Evolutionary conservation across 805 yeast species (phyloP).

Genomic region (Saccharomycopsis capsularis): DNA sequence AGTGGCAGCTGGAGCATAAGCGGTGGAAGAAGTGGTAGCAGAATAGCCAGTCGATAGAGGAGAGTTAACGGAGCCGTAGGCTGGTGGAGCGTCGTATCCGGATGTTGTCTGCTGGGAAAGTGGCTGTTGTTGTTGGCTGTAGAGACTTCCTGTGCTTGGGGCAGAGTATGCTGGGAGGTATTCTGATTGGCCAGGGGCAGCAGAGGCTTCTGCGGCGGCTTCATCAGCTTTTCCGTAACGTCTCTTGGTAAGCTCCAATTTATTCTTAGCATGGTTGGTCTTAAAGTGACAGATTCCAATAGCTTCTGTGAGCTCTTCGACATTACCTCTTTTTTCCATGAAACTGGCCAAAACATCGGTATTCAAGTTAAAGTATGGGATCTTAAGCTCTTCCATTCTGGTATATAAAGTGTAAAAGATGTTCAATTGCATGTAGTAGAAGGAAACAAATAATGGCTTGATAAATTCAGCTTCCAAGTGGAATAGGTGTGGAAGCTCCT

Average conservation of each 20-base stretch:
- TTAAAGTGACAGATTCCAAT: slow-evolving; percentile 88
- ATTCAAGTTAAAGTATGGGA: slow-evolving; percentile 86
- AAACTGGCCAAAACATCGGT: slow-evolving; percentile 81
- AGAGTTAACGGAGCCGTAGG: slow-evolving; percentile 21
- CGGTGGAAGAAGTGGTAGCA: not conserved
- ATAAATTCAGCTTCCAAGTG: slow-evolving; percentile 86
- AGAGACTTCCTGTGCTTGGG: not conserved
- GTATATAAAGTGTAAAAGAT: slow-evolving; percentile 88
- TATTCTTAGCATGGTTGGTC: slow-evolving; percentile 78
- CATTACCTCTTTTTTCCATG: slow-evolving; percentile 74
- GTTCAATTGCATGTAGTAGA: slow-evolving; percentile 96
- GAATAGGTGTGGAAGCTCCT: slow-evolving; percentile 82
- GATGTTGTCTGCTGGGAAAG: not conserved
- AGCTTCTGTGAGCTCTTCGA: slow-evolving; percentile 84
- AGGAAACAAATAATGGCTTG: slow-evolving; percentile 86
- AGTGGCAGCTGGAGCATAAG: slow-evolving; percentile 1
- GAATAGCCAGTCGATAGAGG: not conserved
- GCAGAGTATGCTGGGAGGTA: slow-evolving; percentile 24
- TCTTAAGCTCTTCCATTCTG: slow-evolving; percentile 92
- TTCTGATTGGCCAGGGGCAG: not conserved
- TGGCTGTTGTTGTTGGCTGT: not conserved
- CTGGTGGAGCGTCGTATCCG: slow-evolving; percentile 22
- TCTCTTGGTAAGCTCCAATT: slow-evolving; percentile 75
- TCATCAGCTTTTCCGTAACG: slow-evolving; percentile 45
- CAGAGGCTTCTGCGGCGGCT: slow-evolving; percentile 4